Evolutionary conservation across 2,329 filamentous ascomycete genomes (phyloP), one percentile per base, ranked within the genome.

Genomic region (Xylariaceae sp.): DNA sequence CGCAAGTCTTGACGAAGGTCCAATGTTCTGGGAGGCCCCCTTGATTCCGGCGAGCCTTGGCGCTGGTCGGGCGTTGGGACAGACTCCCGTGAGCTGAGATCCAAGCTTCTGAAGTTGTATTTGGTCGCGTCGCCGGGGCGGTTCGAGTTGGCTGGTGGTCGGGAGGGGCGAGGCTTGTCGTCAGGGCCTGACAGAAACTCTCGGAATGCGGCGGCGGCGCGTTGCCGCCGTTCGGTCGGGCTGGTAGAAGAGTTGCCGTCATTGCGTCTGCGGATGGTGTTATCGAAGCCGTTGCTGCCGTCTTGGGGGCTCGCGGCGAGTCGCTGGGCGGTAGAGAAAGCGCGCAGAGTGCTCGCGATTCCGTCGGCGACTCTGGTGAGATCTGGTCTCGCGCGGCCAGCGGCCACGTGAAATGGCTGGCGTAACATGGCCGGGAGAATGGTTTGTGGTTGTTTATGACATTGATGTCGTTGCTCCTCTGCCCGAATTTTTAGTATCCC

Each of bases 291-390:
- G 37, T 23, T 24, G 29, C 39, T 16, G 19, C 26, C 18, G 26
- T 44, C 24, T 17, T 34, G 19, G 12, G 35, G 26, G 9, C 13
- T 2, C 6, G 41, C 44, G 43, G 36, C 35, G 14, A 50, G 55
- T 27, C 42, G 47, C 38, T 56, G 56, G 16, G 56, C 54, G 34
- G 50, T 40, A 34, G 56, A 59, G 47, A 61, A 61, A 32, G 54
- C 48, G 12, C 59, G 55, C 15, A 61, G 51, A 11, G 55, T 55
- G 18, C 50, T 44, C 2, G 56, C 46, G 42, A 60, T 57, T 36
- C 57, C 56, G 23, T 60, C 56, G 7, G 50, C 37, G 30, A 55
- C 53, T 9, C 58, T 54, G 18, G 16, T 40, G 13, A 60, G 16
- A 33, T 59, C 56, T 37, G 54, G 46, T 37, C 55, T 52, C 36